Percentiles rank a stretch among this genome's conserved stretches.
Evolutionary conservation across 2,329 filamentous ascomycete genomes (phyloP).

Genomic region (Beauveria medogensis): DNA sequence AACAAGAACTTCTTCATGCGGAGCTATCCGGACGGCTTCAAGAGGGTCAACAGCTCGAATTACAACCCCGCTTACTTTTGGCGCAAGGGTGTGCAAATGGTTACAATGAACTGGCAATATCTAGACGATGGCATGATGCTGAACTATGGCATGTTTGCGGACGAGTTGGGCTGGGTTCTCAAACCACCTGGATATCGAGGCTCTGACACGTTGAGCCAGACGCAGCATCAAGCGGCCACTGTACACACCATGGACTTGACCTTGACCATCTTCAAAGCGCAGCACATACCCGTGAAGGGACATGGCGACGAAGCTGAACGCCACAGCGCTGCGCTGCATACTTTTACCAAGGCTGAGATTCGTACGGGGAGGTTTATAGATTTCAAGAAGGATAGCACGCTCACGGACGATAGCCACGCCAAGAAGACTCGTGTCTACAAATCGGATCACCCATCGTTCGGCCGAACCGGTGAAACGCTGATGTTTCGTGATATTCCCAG

Average conservation of each 20-base stretch:
- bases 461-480: constrained; percentile 40
- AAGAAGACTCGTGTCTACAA: constrained; percentile 46
- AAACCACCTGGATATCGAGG: constrained; percentile 71
- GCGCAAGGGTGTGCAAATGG: constrained; percentile 95
- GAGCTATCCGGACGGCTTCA: constrained; percentile 69
- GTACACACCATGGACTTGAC: constrained; percentile 55
- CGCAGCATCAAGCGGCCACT: constrained; percentile 37
- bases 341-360: constrained; percentile 70
- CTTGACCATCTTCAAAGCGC: constrained; percentile 68
- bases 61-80: constrained; percentile 88
- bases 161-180: constrained; percentile 72
- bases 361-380: constrained; percentile 60
- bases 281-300: constrained; percentile 46
- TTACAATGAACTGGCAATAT: constrained; percentile 94
- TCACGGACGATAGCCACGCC: constrained; percentile 50
- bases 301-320: constrained; percentile 22
- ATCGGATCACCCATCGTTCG: constrained; percentile 59
- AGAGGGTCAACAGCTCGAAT: constrained; percentile 81
- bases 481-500: constrained; percentile 49
- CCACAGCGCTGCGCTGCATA: constrained; percentile 43
- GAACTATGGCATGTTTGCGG: constrained; percentile 95
- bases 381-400: constrained; percentile 20
- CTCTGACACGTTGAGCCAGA: constrained; percentile 29
- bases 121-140: constrained; percentile 92
- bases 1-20: constrained; percentile 86